Evolutionary conservation across 2,329 filamentous ascomycete genomes (phyloP), one percentile per base, ranked within the genome.

Genomic region (Triangularia setosa): DNA sequence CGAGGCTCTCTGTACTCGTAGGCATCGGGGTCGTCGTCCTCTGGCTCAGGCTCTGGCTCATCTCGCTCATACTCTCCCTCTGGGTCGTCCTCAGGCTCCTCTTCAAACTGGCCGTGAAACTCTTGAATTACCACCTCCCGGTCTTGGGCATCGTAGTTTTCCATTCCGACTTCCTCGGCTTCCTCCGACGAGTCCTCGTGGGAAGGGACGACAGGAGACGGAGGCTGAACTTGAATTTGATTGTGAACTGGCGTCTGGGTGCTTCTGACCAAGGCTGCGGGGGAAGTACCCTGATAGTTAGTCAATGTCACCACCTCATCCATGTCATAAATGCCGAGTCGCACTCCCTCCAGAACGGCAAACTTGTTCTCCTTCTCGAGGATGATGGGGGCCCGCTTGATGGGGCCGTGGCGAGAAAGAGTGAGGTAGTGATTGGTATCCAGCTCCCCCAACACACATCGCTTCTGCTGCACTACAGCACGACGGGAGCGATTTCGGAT

Each of bases 291-390:
- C 5, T 14, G 52, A 23, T 56, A 35, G 69, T 71, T 61, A 70
- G 71, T 71, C 23, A 67, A 54, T 11, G 62, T 64, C 2, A 67
- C 30, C 2, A 70, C 65, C 48, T 72, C 69, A 16, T 66, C 25
- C 21, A 62, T 25, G 27, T 68, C 59, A 57, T 72, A 70, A 14
- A 65, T 65, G 16, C 67, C 71, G 11, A 64, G 53, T 4, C 60
- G 56, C 4, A 72, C 55, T 2, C 69, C 70, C 1, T 62, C 59
- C 0, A 69, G 7, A 5, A 69, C 62, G 0, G 67, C 67, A 12
- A 52, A 55, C 40, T 66, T 48, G 58, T 72, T 72, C 40, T 73
- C 72, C 35, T 68, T 52, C 9, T 69, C 68, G 18, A 64, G 68
- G 21, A 64, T 65, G 5, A 72, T 70, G 52, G 68, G 68, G 1